Percentiles rank a stretch among this genome's conserved stretches.
phyloP scores from a whole-genome alignment of 2,329 filamentous ascomycete species.

The Fusarium devonianum region DNA sequence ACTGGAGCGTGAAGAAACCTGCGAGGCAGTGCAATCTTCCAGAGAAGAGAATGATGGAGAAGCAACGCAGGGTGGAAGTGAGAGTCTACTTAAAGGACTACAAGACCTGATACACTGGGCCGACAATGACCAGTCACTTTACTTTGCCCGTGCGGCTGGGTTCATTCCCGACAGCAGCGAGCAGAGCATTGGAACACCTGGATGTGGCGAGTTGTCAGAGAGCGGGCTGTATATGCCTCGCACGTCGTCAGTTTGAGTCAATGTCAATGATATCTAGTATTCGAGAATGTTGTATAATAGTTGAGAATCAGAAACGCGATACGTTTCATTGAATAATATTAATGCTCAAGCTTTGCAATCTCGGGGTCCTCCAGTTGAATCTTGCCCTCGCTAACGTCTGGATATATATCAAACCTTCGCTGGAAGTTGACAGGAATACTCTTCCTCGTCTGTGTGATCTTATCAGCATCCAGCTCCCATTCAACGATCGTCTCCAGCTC shows the following conservation, averaged over 20 bases:
- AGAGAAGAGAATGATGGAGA: neutral
- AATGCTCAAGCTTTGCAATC: too few species aligned
- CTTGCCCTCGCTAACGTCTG: constrained; percentile 71
- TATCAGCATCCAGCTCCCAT: constrained; percentile 70
- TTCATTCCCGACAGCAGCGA: constrained; percentile 6
- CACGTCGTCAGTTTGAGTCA: too few species aligned
- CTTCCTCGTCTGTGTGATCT: constrained; percentile 76
- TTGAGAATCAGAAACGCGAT: too few species aligned
- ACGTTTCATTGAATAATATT: too few species aligned
- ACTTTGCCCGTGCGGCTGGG: constrained; percentile 19
- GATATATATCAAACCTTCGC: constrained; percentile 93
- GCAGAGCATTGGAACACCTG: neutral
- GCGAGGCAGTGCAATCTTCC: neutral
- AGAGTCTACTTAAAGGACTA: constrained; percentile 7
- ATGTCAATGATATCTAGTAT: too few species aligned
- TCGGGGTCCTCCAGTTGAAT: constrained; percentile 7
- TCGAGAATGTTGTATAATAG: too few species aligned
- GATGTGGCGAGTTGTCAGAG: too few species aligned
- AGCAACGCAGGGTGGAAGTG: neutral
- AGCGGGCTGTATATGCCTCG: too few species aligned
- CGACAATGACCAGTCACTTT: constrained; percentile 21
- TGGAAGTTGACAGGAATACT: constrained; percentile 84
- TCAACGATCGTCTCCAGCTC: constrained; percentile 79
- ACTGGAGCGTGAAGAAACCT: neutral
- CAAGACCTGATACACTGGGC: constrained; percentile 12